These are phyloP conservation scores for Lantana camara DNA, from an alignment of 257 asterid species.

Conservation along the genomic window DNA sequence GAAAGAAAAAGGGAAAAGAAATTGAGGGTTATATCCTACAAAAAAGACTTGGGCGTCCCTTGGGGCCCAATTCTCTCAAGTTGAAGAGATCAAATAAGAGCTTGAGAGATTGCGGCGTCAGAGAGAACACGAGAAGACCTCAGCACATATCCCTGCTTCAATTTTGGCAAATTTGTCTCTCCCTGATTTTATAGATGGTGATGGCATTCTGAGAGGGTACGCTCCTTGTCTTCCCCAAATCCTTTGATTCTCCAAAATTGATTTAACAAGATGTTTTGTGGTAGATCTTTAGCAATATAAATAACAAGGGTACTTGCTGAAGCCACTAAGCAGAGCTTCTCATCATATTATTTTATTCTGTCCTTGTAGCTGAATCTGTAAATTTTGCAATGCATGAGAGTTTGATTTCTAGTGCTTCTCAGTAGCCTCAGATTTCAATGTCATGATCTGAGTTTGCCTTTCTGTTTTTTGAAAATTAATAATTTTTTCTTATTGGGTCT, in stretches of 20 bases:
- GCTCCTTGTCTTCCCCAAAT: constrained; percentile 15
- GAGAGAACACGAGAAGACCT: constrained; percentile 68
- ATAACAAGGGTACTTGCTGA: constrained; percentile 1
- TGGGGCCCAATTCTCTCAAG: no score
- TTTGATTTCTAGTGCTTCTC: constrained; percentile 21
- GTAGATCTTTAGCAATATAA: constrained; percentile 13
- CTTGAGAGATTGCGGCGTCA: constrained; percentile 77
- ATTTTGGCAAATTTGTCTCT: constrained; percentile 75
- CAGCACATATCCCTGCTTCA: constrained; percentile 73
- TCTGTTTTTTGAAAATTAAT: background rate
- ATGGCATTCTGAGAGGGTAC: constrained; percentile 95
- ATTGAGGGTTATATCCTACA: no score
- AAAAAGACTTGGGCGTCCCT: no score
- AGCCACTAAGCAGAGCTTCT: no score
- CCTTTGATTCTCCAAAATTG: constrained; percentile 21
- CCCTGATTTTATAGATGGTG: constrained; percentile 78
- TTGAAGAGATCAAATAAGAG: constrained; percentile 89
- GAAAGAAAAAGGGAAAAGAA: no score
- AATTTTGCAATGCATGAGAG: constrained; percentile 5
- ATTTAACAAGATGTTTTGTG: constrained; percentile 21
- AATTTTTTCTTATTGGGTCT: background rate
- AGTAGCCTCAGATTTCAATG: constrained; percentile 16
- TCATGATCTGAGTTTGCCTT: constrained; percentile 1
- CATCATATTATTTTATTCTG: background rate
- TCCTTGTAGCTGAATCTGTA: background rate